Base-by-base conservation (phyloP, 75 land plant genomes). In the Selaginella tamariscina region DNA sequence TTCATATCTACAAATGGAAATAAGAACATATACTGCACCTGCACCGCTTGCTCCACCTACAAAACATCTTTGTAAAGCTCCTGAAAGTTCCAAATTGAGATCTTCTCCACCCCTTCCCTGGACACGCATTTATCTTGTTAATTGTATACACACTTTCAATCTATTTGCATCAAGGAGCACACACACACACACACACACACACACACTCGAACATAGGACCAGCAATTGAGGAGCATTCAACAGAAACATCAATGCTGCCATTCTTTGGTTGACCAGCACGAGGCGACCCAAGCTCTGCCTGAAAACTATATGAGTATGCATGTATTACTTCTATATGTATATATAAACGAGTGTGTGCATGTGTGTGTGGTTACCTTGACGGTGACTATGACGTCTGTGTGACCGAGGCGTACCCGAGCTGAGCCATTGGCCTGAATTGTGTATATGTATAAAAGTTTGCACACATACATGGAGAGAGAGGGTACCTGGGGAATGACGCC, bases 281-380 rank as follows among this genome's bases (percentile, higher is more conserved):
- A 28, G 97, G 94, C 63, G 67, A 88, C 71, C 98, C 98, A 70
- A 93, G 84, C 74, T 93, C 98, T 69, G 98, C 98, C 98, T 93
- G 78, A 70, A 71, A 24, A 54, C 15, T 32, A 64, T 27, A 28
- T 1, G 69, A 65, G n/a, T 32, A 18, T 2, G 8, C n/a, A 1
- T 27, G 32, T 57, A 26, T 30, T 1, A 22, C 31, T 26, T 11
- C 18, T 64, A 30, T 18, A 18, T n/a, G n/a, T n/a, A n/a, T n/a
- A n/a, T n/a, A n/a, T n/a, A n/a, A n/a, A n/a, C n/a, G n/a, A n/a
- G n/a, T 30, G 11, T 1, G 9, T 30, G 31, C 54, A 11, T 49
- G 20, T 49, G 31, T 24, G 29, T 29, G 29, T 27, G 11, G 70
- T 39, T 15, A 86, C 98, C 98, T 93, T 93, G 0, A 93, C 87